Evolutionary conservation across 2,329 filamentous ascomycete species (phyloP).

Genomic region (Penicillium rolfsii): DNA sequence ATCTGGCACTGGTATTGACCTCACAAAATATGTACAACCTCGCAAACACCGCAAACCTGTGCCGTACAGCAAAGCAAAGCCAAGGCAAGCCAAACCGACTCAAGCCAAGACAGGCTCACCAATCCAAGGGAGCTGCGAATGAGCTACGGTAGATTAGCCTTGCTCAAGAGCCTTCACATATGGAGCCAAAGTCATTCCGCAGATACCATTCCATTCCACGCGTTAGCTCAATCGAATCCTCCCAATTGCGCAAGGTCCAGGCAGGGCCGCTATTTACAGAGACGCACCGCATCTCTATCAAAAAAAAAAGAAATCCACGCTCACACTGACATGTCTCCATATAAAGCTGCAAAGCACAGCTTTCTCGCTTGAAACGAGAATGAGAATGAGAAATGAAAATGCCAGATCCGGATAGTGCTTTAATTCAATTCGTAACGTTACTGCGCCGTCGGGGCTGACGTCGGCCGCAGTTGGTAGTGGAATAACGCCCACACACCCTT

Average conservation of each 20-base stretch:
- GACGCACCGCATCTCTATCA: neutral
- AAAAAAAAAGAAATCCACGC: neutral
- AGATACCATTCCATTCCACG: neutral
- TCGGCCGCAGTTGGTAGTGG: constrained; percentile 54
- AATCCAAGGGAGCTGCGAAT: neutral
- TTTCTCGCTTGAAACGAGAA: neutral
- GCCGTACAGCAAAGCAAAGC: no score
- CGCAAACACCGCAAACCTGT: no score
- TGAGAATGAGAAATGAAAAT: neutral
- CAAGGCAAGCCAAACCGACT: neutral
- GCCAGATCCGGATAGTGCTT: neutral
- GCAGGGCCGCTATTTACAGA: neutral
- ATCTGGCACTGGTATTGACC: no score
- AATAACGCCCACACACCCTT: constrained; percentile 62
- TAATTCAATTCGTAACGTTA: neutral
- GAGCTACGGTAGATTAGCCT: neutral
- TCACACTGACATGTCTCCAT: neutral
- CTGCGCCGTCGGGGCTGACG: constrained; percentile 10
- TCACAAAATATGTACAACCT: no score
- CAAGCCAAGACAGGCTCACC: neutral
- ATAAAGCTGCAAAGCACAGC: neutral
- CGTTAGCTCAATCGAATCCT: neutral
- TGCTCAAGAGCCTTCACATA: neutral
- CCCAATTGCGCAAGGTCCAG: neutral
- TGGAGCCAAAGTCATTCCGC: no score